Percentiles rank a stretch among this genome's conserved stretches.
phyloP scores from a whole-genome alignment of 495 filamentous ascomycete species.

The Polyplosphaeria fusca region DNA sequence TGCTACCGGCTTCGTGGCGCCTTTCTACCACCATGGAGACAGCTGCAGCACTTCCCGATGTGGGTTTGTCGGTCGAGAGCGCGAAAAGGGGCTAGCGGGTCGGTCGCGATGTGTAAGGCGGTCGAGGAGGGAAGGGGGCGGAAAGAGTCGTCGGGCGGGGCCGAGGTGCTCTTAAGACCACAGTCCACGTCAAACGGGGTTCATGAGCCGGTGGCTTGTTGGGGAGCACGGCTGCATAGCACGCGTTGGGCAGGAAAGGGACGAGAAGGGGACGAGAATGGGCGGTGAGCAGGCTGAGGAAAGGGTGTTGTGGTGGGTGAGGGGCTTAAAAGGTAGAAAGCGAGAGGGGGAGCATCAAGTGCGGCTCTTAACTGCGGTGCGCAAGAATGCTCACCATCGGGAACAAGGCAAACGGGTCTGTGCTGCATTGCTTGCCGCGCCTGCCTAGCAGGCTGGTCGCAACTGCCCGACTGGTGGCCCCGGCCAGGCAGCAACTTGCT shows the following conservation, averaged over 20 bases:
- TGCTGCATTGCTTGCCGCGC: no score
- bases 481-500: no score
- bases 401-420: no score
- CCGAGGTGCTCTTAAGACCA: neutral
- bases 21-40: neutral
- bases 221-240: neutral
- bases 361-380: neutral
- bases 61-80: neutral
- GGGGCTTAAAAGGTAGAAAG: neutral
- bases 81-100: neutral
- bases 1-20: neutral
- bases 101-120: neutral
- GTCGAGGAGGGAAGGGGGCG: neutral
- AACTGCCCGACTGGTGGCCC: no score
- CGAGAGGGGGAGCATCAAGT: neutral
- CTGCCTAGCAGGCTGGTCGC: no score
- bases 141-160: neutral
- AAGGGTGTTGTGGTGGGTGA: neutral
- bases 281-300: neutral
- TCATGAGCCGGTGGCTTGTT: neutral
- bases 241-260: neutral
- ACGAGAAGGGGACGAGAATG: neutral
- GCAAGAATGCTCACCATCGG: slow-evolving; percentile 5
- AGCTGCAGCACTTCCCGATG: neutral
- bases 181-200: neutral